Percentiles rank a stretch among this genome's conserved stretches.
Evolutionary conservation across 2,329 filamentous ascomycete species (phyloP).

Genomic region (Penicillium sp.): DNA sequence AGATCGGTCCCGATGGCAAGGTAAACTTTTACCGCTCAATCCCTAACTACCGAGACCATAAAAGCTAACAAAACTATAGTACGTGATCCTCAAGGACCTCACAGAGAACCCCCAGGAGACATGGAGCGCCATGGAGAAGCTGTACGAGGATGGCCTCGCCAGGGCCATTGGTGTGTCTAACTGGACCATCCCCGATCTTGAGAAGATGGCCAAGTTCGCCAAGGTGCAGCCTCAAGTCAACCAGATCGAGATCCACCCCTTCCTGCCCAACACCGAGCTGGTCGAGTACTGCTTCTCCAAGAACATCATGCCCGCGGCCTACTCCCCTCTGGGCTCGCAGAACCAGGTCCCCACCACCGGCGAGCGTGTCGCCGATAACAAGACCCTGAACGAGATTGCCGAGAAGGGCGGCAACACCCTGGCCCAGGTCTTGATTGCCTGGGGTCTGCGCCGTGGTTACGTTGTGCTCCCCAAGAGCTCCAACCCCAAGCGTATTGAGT

Average conservation of each 20-base stretch:
- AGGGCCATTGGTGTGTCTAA: slow-evolving; percentile 77
- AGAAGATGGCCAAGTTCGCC: slow-evolving; percentile 46
- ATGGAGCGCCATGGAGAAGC: slow-evolving; percentile 67
- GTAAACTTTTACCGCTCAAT: slow-evolving; percentile 28
- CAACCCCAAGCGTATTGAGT: slow-evolving; percentile 64
- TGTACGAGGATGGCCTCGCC: slow-evolving; percentile 60
- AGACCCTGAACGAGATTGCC: slow-evolving; percentile 59
- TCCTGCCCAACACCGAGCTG: slow-evolving; percentile 48
- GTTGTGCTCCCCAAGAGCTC: slow-evolving; percentile 70
- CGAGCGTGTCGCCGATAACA: slow-evolving; percentile 63
- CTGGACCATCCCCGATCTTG: slow-evolving; percentile 57
- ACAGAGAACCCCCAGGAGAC: slow-evolving; percentile 64
- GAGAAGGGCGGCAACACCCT: slow-evolving; percentile 58
- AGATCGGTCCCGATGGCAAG: slow-evolving; percentile 54
- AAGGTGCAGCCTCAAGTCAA: slow-evolving; percentile 46
- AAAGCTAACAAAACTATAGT: slow-evolving; percentile 35
- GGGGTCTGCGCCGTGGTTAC: slow-evolving; percentile 66
- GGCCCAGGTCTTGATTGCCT: slow-evolving; percentile 63
- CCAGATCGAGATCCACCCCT: slow-evolving; percentile 49
- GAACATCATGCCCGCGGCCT: slow-evolving; percentile 43
- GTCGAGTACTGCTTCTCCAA: slow-evolving; percentile 44
- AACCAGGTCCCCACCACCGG: slow-evolving; percentile 68
- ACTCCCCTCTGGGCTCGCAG: slow-evolving; percentile 59
- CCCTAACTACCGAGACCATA: not conserved
- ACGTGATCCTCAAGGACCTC: slow-evolving; percentile 62